A percentile compares a stretch with the other conserved stretches of the same genome.
Evolutionary conservation across 164 flowering plant species (phyloP).

Genomic region (Dillenia suffruticosa): DNA sequence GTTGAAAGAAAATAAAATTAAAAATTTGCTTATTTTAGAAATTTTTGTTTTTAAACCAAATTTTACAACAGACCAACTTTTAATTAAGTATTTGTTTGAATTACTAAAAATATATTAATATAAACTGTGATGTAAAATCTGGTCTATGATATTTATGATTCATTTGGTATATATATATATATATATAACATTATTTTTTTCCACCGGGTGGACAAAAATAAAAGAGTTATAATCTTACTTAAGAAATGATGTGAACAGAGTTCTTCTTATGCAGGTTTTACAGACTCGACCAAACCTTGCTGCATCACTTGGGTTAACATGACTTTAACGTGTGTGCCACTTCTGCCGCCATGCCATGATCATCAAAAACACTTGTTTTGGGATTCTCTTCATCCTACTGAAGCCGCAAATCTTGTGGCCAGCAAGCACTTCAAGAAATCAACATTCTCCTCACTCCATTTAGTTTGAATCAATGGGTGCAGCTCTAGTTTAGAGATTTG

Average conservation of each 20-base stretch:
- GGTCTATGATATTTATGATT: no score
- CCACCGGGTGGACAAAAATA: slow-evolving; percentile 15
- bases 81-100: no score
- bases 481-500: slow-evolving; percentile 4
- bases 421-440: slow-evolving; percentile 27
- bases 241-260: no score
- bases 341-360: slow-evolving; percentile 23
- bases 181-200: not conserved
- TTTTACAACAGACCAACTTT: no score
- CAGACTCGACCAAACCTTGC: slow-evolving; percentile 32
- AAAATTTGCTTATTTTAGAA: no score
- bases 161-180: no score
- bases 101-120: no score
- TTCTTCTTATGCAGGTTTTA: slow-evolving; percentile 25
- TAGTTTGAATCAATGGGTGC: slow-evolving; percentile 11
- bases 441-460: slow-evolving; percentile 24
- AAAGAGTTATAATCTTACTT: no score
- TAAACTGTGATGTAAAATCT: no score
- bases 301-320: slow-evolving; percentile 35
- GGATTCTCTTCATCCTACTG: slow-evolving; percentile 51
- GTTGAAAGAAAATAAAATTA: no score
- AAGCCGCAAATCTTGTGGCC: slow-evolving; percentile 22
- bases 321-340: slow-evolving; percentile 33
- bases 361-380: slow-evolving; percentile 26
- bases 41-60: no score